These are phyloP conservation scores for Skeletonema marinoi DNA, from an alignment of 108 stramenopile genomes.

Conservation along the genomic window DNA sequence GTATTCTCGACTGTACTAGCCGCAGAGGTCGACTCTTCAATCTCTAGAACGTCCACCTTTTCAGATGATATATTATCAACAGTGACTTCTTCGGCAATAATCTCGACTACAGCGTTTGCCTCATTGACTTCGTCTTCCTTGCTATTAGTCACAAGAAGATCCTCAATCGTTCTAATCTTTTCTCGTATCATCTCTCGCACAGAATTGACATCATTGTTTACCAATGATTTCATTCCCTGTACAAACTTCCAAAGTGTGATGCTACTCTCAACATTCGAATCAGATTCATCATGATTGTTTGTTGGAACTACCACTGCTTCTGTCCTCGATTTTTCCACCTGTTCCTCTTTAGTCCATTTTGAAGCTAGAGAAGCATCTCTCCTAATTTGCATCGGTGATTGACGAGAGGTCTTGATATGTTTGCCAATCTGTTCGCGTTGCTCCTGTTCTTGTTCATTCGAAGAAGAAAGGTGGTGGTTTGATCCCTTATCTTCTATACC, in stretches of 20 bases:
- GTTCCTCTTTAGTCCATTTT: conserved; percentile 17
- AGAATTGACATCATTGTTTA: not conserved
- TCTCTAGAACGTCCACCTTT: not conserved
- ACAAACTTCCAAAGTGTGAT: not conserved
- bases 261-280: not conserved
- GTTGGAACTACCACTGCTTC: not conserved
- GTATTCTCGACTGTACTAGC: not conserved
- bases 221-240: not conserved
- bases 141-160: not conserved
- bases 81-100: not conserved
- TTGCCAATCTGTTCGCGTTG: conserved; percentile 15
- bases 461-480: not conserved
- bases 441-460: not conserved
- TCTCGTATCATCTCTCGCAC: not conserved
- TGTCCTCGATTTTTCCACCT: not conserved
- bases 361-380: conserved; percentile 21
- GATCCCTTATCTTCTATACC: conserved; percentile 13
- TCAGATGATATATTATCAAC: not conserved
- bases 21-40: not conserved
- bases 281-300: not conserved
- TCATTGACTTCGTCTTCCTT: not conserved
- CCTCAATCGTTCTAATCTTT: not conserved
- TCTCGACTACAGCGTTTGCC: not conserved
- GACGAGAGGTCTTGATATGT: not conserved
- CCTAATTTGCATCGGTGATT: conserved; percentile 36